Evolutionary conservation across 2,329 filamentous ascomycete species (phyloP).

Genomic region (Aspergillus sp.): DNA sequence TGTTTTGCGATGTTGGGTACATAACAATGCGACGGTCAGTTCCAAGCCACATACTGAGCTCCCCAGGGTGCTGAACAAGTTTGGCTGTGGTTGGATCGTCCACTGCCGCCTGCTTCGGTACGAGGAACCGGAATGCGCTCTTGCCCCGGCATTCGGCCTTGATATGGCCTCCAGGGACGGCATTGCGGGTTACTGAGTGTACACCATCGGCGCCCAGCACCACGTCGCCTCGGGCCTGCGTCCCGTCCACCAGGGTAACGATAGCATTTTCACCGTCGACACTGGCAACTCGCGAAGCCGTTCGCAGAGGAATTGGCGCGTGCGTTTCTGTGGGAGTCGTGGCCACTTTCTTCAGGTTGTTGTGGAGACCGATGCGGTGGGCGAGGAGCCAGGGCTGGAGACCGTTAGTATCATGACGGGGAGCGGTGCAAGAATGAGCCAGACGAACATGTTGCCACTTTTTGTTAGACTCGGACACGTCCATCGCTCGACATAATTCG

Average conservation of each 20-base stretch:
- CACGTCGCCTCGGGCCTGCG: conserved; percentile 38
- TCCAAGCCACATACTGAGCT: conserved; percentile 37
- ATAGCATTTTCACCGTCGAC: conserved; percentile 35
- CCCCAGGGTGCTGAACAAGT: conserved; percentile 28
- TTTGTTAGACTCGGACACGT: too few relatives aligned
- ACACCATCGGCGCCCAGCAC: conserved; percentile 50
- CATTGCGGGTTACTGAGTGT: conserved; percentile 22
- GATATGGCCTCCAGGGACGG: conserved; percentile 20
- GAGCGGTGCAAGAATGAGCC: too few relatives aligned
- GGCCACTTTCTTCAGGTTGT: conserved; percentile 41
- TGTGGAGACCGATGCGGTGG: conserved; percentile 47
- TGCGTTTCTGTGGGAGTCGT: conserved; percentile 26
- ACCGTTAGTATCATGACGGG: too few relatives aligned
- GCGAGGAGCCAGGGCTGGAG: conserved; percentile 41
- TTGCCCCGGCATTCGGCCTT: conserved; percentile 43
- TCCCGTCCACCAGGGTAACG: conserved; percentile 40
- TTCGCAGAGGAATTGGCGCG: conserved; percentile 35
- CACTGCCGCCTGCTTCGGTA: conserved; percentile 37
- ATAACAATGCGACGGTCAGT: conserved; percentile 38
- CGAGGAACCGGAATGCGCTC: conserved; percentile 49
- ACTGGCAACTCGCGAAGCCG: conserved; percentile 35
- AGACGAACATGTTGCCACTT: too few relatives aligned
- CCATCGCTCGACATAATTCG: too few relatives aligned
- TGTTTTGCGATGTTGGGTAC: conserved; percentile 40
- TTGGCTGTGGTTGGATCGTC: conserved; percentile 32